These are phyloP conservation scores for Geotrichum candidum DNA, from an alignment of 1,139 yeast genomes.

Conservation along the genomic window DNA sequence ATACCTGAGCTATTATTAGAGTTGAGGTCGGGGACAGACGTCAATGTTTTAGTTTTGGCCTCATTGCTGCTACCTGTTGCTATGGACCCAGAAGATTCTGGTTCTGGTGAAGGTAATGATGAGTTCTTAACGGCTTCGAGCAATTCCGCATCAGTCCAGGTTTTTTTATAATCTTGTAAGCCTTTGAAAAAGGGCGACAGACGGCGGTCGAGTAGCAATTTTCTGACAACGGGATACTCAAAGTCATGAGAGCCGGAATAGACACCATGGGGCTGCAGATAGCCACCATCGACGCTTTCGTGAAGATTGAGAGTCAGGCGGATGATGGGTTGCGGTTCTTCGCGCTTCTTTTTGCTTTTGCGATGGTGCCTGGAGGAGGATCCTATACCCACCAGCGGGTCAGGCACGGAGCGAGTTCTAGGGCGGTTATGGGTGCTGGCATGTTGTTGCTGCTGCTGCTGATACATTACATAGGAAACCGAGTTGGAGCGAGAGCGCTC, in stretches of 20 bases:
- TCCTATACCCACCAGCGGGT: background rate
- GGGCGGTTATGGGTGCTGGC: background rate
- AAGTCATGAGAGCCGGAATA: constrained; percentile 73
- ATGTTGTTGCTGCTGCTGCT: background rate
- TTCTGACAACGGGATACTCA: constrained; percentile 64
- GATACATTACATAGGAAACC: constrained; percentile 6
- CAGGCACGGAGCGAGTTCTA: constrained; percentile 4
- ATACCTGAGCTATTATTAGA: background rate
- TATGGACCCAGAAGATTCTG: background rate
- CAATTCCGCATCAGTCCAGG: constrained; percentile 70
- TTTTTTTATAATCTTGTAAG: constrained; percentile 65
- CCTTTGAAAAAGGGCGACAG: constrained; percentile 92
- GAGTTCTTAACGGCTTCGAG: constrained; percentile 43
- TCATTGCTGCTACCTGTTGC: background rate
- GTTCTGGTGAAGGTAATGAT: constrained; percentile 21
- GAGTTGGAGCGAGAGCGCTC: constrained; percentile 16
- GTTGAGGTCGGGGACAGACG: background rate
- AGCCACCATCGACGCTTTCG: constrained; percentile 45
- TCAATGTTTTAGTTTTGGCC: background rate
- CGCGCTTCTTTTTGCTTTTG: constrained; percentile 10
- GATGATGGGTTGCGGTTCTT: constrained; percentile 1
- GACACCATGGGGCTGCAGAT: constrained; percentile 77
- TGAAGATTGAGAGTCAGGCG: constrained; percentile 33
- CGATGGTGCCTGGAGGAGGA: constrained; percentile 5
- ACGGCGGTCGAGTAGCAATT: constrained; percentile 55